A percentile compares a stretch with the other conserved stretches of the same genome.
These are phyloP conservation scores for Rhynchospora pubera DNA, from an alignment of 176 grass and related monocot genomes.

Conservation along the genomic window DNA sequence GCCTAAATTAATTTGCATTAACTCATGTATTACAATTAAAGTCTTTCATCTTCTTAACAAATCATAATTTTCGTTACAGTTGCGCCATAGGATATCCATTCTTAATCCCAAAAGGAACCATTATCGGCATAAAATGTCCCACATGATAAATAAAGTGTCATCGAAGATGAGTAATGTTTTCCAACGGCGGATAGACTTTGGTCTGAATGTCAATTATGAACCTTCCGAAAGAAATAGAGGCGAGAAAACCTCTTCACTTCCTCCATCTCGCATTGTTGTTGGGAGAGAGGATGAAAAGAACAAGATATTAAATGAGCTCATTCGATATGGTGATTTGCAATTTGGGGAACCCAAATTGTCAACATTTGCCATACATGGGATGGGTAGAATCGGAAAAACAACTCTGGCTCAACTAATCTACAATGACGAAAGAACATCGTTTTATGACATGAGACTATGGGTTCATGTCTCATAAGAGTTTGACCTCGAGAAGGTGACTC, in stretches of 20 bases:
- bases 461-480: slow-evolving; percentile 34
- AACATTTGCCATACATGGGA: slow-evolving; percentile 29
- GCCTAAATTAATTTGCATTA: too few species aligned
- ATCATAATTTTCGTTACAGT: too few species aligned
- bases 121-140: too few species aligned
- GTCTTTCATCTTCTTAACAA: too few species aligned
- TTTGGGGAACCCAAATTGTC: not conserved
- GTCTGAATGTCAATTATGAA: not conserved
- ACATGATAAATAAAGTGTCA: too few species aligned
- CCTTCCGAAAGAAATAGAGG: not conserved
- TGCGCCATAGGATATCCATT: too few species aligned
- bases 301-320: slow-evolving; percentile 12
- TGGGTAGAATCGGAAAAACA: slow-evolving; percentile 28
- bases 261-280: not conserved
- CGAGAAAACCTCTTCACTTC: slow-evolving; percentile 7
- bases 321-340: not conserved
- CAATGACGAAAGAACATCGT: not conserved
- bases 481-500: not conserved
- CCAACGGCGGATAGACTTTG: not conserved
- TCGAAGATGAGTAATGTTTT: not conserved
- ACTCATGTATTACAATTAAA: too few species aligned
- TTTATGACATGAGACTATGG: slow-evolving; percentile 26
- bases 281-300: slow-evolving; percentile 19
- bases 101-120: too few species aligned
- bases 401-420: too few species aligned